phyloP scores from a whole-genome alignment of 1,284 basidiomycete genomes.

The Fomitiporia mediterranea region DNA sequence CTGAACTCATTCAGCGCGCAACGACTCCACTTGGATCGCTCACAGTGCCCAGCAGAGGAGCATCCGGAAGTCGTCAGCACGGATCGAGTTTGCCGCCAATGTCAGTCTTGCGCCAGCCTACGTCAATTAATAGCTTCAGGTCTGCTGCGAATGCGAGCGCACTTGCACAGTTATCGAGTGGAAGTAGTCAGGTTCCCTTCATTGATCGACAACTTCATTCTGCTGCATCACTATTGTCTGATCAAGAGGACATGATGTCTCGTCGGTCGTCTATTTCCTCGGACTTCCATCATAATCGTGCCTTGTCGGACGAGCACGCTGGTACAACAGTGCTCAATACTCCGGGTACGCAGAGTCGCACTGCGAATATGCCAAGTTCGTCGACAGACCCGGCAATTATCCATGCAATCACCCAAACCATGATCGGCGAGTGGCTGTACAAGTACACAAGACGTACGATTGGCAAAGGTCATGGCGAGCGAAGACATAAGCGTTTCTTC shows the following conservation, averaged over 20 bases:
- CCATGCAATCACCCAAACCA: slow-evolving; percentile 97
- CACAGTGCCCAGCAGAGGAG: slow-evolving; percentile 47
- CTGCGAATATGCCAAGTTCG: slow-evolving; percentile 34
- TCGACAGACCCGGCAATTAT: slow-evolving; percentile 85
- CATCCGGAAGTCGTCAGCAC: slow-evolving; percentile 47
- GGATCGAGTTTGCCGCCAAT: slow-evolving; percentile 70
- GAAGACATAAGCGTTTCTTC: slow-evolving; percentile 94
- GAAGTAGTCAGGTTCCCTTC: slow-evolving; percentile 36
- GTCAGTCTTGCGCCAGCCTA: slow-evolving; percentile 60
- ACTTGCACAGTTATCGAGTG: slow-evolving; percentile 41
- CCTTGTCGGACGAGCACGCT: slow-evolving; percentile 28
- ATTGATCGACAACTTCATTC: slow-evolving; percentile 54
- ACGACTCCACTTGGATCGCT: slow-evolving; percentile 75
- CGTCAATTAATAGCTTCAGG: slow-evolving; percentile 77
- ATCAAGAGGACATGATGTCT: slow-evolving; percentile 53
- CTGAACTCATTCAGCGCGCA: slow-evolving; percentile 82
- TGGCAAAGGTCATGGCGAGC: slow-evolving; percentile 87
- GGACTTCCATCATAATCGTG: slow-evolving; percentile 44
- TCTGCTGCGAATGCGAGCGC: slow-evolving; percentile 58
- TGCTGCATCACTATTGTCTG: slow-evolving; percentile 60
- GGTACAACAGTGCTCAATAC: background rate
- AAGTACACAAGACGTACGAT: slow-evolving; percentile 95
- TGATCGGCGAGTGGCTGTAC: slow-evolving; percentile 99
- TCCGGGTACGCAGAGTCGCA: slow-evolving; percentile 27
- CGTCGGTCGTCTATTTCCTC: slow-evolving; percentile 77